Percentiles rank a stretch among this genome's conserved stretches.
Evolutionary conservation across 2,329 filamentous ascomycete genomes (phyloP).

Genomic region (Blastomyces parvus): DNA sequence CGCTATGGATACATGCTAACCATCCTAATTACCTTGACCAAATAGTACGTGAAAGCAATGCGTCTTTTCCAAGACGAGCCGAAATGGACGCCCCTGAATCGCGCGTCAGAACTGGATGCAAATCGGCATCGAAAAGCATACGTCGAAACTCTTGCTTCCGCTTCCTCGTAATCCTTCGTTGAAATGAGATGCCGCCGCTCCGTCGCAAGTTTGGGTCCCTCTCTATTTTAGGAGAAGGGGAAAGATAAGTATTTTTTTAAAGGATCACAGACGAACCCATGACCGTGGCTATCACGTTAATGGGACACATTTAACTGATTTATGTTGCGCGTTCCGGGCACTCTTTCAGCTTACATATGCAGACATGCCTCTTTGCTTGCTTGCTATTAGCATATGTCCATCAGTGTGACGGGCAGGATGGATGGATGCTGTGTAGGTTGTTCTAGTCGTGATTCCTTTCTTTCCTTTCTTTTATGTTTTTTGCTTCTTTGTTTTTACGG

Average conservation of each 20-base stretch:
- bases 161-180: neutral
- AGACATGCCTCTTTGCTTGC: neutral
- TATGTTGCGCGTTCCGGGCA: neutral
- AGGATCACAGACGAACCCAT: neutral
- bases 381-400: neutral
- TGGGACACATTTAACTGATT: neutral
- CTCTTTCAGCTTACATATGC: neutral
- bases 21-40: neutral
- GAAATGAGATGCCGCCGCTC: neutral
- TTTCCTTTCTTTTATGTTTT: no score
- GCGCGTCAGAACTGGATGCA: conserved; percentile 61
- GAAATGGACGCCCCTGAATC: conserved; percentile 93
- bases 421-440: neutral
- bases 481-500: neutral
- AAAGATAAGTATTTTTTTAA: neutral
- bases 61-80: conserved; percentile 96
- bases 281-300: neutral
- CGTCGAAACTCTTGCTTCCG: conserved; percentile 35
- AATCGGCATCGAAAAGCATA: conserved; percentile 77
- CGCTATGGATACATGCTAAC: neutral
- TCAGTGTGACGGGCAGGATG: neutral
- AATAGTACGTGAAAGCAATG: conserved; percentile 88
- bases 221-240: neutral
- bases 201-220: neutral
- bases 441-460: neutral